A percentile compares a stretch with the other conserved stretches of the same genome.
Evolutionary conservation across 805 yeast species (phyloP).

Genomic region (Metschnikowia borealis): DNA sequence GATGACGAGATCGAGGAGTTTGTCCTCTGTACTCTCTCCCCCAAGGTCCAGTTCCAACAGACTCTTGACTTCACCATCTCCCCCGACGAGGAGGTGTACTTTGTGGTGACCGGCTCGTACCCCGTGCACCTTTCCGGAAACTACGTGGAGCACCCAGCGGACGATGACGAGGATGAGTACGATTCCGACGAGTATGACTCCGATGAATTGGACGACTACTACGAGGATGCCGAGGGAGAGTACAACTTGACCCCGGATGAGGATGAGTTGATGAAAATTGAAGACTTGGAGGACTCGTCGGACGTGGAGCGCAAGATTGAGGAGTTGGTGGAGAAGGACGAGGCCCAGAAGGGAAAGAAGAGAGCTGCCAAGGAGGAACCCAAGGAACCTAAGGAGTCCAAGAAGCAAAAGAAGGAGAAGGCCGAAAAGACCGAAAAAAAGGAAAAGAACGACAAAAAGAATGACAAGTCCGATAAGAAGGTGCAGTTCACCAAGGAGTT

Average conservation of each 20-base stretch:
- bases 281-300: conserved; percentile 62
- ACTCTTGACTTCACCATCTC: conserved; percentile 82
- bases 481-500: conserved; percentile 87
- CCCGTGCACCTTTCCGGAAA: conserved; percentile 91
- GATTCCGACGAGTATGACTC: conserved; percentile 13
- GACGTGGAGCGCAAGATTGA: conserved; percentile 71
- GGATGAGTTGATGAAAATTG: conserved; percentile 61
- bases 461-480: conserved; percentile 30
- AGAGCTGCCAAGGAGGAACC: conserved; percentile 29
- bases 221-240: conserved; percentile 48
- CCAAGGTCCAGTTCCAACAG: conserved; percentile 83
- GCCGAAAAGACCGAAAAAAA: conserved; percentile 18
- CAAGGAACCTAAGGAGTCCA: conserved; percentile 21
- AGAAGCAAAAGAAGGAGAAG: conserved; percentile 22
- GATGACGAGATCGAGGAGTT: conserved; percentile 79
- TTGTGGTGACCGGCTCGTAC: conserved; percentile 94
- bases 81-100: conserved; percentile 91
- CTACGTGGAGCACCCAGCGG: conserved; percentile 94
- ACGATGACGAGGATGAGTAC: conserved; percentile 59
- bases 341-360: conserved; percentile 24
- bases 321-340: conserved; percentile 66
- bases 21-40: conserved; percentile 86
- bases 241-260: conserved; percentile 74
- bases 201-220: conserved; percentile 33
- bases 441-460: conserved; percentile 55